A percentile compares a stretch with the other conserved stretches of the same genome.
Conservation (phyloP, 208 protist species). For the Trypanosoma theileri region DNA sequence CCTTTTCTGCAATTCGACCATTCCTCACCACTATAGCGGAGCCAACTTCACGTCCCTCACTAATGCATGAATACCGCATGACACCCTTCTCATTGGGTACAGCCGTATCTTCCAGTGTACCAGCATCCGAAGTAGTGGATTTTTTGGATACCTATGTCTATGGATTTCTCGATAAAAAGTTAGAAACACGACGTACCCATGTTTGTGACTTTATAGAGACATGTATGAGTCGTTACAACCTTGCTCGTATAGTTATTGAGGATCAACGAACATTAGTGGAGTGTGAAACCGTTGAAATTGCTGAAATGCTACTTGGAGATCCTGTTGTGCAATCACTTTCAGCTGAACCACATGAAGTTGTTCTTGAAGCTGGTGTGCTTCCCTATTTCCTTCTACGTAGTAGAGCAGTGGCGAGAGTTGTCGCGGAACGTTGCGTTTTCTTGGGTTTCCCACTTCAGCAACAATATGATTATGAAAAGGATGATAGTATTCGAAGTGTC, state of each 20-base stretch:
- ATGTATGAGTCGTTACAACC: slow-evolving; percentile 80
- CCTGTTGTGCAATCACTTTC: slow-evolving; percentile 50
- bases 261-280: slow-evolving; percentile 58
- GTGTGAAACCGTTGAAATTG: slow-evolving; percentile 57
- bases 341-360: slow-evolving; percentile 37
- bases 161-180: slow-evolving; percentile 30
- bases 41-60: slow-evolving; percentile 90
- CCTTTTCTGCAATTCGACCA: slow-evolving; percentile 43
- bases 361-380: slow-evolving; percentile 15
- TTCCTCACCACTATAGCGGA: slow-evolving; percentile 90
- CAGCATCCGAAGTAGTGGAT: slow-evolving; percentile 82
- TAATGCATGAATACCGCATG: slow-evolving; percentile 98
- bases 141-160: slow-evolving; percentile 88
- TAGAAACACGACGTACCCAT: not conserved
- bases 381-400: slow-evolving; percentile 56
- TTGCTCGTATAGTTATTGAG: slow-evolving; percentile 75
- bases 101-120: slow-evolving; percentile 94
- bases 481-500: slow-evolving; percentile 56
- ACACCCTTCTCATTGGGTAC: slow-evolving; percentile 97
- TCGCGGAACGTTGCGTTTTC: slow-evolving; percentile 68
- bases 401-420: slow-evolving; percentile 57
- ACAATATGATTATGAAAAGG: slow-evolving; percentile 82
- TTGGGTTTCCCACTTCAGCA: slow-evolving; percentile 82
- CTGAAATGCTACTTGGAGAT: slow-evolving; percentile 53
- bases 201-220: slow-evolving; percentile 63